Base-by-base conservation (phyloP, 208 protist species). In the Crithidia fasciculata region DNA sequence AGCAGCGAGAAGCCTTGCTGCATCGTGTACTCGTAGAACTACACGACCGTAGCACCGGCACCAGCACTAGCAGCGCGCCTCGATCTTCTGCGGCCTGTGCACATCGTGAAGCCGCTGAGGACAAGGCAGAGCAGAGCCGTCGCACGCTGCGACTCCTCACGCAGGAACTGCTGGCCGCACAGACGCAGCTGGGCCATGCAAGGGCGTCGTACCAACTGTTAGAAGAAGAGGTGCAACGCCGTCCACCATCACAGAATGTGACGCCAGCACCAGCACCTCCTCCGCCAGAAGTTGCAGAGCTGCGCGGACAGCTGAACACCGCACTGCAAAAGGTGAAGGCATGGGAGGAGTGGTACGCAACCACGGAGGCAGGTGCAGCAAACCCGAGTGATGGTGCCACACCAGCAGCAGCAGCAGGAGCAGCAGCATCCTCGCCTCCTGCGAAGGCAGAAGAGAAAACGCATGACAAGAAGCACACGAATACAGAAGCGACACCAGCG, bases 311-410 rank as follows among this genome's bases (percentile, higher is more conserved):
- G 41, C 74, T 92, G 53, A 66, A 55, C 49, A 53, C 49, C 19
- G 76, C 81, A 5, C 74, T 82, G 37, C 70, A 68, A 3, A 92
- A 92, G 54, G 50, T 92, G 67, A 61, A 80, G 41, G 87, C 87
- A 37, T 92, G 87, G 87, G 87, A 92, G 64, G 70, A 65, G 36
- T 92, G 87, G 87, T 92, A 86, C 52, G 55, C 52, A 43, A 84
- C 39, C 49, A 63, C 62, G 28, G 28, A 28, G 28, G 28, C 43
- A 4, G 44, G 9, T 15, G 44, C 41, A 43, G 43, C 6, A 47
- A 45, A 28, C 28, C 28, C 28, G 28, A 28, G 28, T 19, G 57
- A 39, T 4, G 36, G 52, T 45, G 13, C 10, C 13, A 41, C 36
- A 19, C 36, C 37, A 19, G 62, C 19, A 5, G 49, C 62, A 45